Percentiles rank a stretch among this genome's conserved stretches.
These are phyloP conservation scores for Nepenthes gracilis DNA, from an alignment of 148 eudicot species.

Conservation along the genomic window DNA sequence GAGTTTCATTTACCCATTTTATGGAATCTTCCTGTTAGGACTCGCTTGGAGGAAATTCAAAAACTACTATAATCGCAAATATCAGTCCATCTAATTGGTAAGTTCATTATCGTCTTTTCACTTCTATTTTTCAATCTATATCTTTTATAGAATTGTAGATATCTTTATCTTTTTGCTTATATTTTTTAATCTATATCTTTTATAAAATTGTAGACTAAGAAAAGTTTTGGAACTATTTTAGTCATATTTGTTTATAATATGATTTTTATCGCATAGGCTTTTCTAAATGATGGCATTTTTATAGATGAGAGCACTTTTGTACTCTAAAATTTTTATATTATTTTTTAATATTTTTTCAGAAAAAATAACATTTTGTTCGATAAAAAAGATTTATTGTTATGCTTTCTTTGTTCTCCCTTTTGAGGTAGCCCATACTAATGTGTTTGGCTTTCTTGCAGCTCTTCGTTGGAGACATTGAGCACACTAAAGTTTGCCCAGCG, in stretches of 20 bases:
- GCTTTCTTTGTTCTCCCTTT: no score
- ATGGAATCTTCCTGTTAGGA: slow-evolving; percentile 37
- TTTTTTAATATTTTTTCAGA: no score
- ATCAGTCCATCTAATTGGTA: slow-evolving; percentile 89
- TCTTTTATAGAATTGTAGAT: no score
- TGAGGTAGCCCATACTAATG: neutral
- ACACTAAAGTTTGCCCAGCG: slow-evolving; percentile 98
- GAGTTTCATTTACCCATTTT: neutral
- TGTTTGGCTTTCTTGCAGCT: slow-evolving; percentile 40
- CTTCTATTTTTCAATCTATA: neutral
- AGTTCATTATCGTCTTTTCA: slow-evolving; percentile 15
- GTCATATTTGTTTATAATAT: no score
- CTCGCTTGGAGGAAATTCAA: slow-evolving; percentile 96
- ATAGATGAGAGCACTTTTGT: neutral
- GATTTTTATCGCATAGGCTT: no score
- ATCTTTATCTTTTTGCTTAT: no score
- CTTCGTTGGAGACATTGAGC: slow-evolving; percentile 87
- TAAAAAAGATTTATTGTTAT: no score
- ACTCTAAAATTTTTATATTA: neutral
- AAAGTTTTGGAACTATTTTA: neutral
- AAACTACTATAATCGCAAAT: slow-evolving; percentile 90
- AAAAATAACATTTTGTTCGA: no score
- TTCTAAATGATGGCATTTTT: no score
- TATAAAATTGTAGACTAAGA: no score
- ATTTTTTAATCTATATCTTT: no score